Base-by-base conservation (phyloP, 2,329 filamentous ascomycete species). In the Fusarium sp. region DNA sequence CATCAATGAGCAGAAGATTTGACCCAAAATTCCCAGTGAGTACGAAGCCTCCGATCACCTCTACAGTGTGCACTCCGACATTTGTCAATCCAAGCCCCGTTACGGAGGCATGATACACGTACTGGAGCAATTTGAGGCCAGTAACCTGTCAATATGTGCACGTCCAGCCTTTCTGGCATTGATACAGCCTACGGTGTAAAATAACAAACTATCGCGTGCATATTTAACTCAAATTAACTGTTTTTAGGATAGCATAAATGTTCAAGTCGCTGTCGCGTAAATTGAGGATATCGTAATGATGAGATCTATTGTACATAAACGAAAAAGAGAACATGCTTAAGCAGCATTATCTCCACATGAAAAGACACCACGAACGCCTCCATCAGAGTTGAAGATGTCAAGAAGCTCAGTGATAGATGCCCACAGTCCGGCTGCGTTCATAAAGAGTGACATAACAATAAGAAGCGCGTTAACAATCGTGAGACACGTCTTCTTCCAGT, bases 371-470 rank as follows among this genome's bases (percentile, higher is more conserved):
- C 56, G 48, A 22, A 73, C 55, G 3, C 62, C 64, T 5, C 58
- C 60, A 5, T 60, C 50, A 9, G 60, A 50, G 10, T 72, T 39
- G 15, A 73, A 73, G 4, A 71, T 48, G n/a, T 73, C 69, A 1
- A 73, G 24, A 39, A 73, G 57, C 11, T 73, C 71, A 5, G 71
- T 73, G 10, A 75, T 62, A 2, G 73, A 65, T 9, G 73, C 68
- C 71, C 71, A 75, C 37, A 75, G 43, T 30, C 73, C 73, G 30
- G 66, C 73, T 17, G 63, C 68, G 43, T 75, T 75, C 44, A 75
- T 63, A 19, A 75, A 75, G 5, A 74, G 50, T 0, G 73, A 70
- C 20, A 68, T 40, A 7, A 62, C 26, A 5, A 74, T 67, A 1
- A 74, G 68, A 3, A 70, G 56, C 0, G 57, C 56, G 10, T 74